A percentile compares a stretch with the other conserved stretches of the same genome.
These are phyloP conservation scores for Phaeotremella fagi DNA, from an alignment of 768 basidiomycete genomes.

Conservation along the genomic window DNA sequence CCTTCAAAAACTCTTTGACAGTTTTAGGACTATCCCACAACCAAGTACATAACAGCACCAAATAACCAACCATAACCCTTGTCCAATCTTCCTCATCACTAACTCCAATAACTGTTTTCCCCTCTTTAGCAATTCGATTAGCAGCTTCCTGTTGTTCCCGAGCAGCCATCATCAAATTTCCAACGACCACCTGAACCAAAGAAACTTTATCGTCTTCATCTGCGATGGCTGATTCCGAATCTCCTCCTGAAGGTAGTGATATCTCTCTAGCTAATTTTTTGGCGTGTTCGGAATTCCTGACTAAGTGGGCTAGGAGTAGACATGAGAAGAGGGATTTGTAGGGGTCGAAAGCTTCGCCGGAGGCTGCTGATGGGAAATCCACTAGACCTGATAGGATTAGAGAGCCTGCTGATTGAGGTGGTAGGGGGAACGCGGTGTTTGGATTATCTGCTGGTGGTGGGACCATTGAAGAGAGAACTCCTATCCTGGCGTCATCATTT, in stretches of 20 bases:
- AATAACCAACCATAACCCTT: slow-evolving; percentile 75
- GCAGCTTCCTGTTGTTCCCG: slow-evolving; percentile 55
- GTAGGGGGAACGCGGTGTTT: slow-evolving; percentile 20
- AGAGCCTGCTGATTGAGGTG: slow-evolving; percentile 44
- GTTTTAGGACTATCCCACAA: slow-evolving; percentile 90
- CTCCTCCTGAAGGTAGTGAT: slow-evolving; percentile 36
- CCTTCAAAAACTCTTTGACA: slow-evolving; percentile 79
- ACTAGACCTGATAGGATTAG: slow-evolving; percentile 50
- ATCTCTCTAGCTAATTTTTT: slow-evolving; percentile 51
- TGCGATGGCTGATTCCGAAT: slow-evolving; percentile 32
- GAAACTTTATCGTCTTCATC: slow-evolving; percentile 57
- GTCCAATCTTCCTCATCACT: slow-evolving; percentile 84
- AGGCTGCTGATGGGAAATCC: slow-evolving; percentile 34
- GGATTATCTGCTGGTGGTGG: slow-evolving; percentile 17
- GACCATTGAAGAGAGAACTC: slow-evolving; percentile 46
- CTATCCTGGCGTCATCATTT: slow-evolving; percentile 49
- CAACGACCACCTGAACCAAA: slow-evolving; percentile 77
- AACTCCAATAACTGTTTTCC: slow-evolving; percentile 45
- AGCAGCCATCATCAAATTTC: slow-evolving; percentile 82
- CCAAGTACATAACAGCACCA: slow-evolving; percentile 82
- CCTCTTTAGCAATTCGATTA: slow-evolving; percentile 59
- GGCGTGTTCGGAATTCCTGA: slow-evolving; percentile 51
- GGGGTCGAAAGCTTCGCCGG: slow-evolving; percentile 39
- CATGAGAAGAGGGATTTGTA: slow-evolving; percentile 48
- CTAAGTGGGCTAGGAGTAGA: slow-evolving; percentile 46